phyloP scores from a whole-genome alignment of 2,329 filamentous ascomycete species.

The Kalmusia sp. region DNA sequence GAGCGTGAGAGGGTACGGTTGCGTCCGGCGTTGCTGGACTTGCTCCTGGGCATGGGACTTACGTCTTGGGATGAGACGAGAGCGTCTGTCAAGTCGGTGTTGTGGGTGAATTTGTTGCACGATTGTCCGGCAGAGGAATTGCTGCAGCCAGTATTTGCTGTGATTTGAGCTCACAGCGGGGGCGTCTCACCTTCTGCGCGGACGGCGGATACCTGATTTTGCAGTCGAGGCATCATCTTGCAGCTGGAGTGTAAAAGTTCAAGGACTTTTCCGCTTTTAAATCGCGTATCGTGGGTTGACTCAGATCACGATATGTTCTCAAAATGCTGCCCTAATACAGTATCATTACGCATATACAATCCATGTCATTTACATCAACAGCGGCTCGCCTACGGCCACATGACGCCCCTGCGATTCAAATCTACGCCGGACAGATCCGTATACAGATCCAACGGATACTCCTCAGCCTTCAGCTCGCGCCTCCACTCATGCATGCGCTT shows the following conservation, averaged over 20 bases:
- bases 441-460: conserved; percentile 46
- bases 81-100: background rate
- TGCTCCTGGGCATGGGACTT: background rate
- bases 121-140: background rate
- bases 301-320: no score
- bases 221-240: no score
- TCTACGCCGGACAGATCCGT: conserved; percentile 34
- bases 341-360: no score
- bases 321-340: no score
- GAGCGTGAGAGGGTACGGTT: background rate
- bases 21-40: background rate
- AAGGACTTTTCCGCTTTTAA: no score
- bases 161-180: no score
- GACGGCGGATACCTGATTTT: no score
- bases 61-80: background rate
- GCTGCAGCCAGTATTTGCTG: no score
- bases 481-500: conserved; percentile 40
- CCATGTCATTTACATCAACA: no score
- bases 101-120: background rate
- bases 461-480: conserved; percentile 28
- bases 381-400: conserved; percentile 33
- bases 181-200: no score
- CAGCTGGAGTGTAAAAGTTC: no score
- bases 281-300: no score
- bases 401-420: conserved; percentile 28